A percentile compares a stretch with the other conserved stretches of the same genome.
These are phyloP conservation scores for Beta corolliflora DNA, from an alignment of 179 eudicot species.

Conservation along the genomic window DNA sequence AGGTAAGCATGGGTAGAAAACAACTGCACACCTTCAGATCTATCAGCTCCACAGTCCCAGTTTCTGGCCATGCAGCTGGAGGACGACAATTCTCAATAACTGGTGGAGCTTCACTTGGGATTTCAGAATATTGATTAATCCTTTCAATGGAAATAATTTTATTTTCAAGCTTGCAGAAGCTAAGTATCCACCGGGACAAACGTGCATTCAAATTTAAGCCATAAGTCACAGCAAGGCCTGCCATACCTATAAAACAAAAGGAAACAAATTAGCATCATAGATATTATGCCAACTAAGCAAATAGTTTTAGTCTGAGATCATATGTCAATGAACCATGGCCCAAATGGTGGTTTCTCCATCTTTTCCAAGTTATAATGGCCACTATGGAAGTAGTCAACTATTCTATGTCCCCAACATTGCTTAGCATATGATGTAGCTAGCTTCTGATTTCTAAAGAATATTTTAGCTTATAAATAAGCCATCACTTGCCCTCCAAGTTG, in stretches of 20 bases:
- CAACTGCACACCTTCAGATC: slow-evolving; percentile 65
- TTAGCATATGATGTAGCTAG: neutral
- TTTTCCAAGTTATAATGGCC: neutral
- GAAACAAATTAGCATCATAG: slow-evolving; percentile 29
- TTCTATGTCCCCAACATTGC: neutral
- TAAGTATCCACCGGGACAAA: slow-evolving; percentile 93
- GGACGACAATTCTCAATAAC: slow-evolving; percentile 77
- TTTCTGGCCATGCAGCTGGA: slow-evolving; percentile 81
- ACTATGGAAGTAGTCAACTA: neutral
- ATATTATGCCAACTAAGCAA: neutral
- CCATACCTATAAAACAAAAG: slow-evolving; percentile 69
- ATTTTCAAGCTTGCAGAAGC: slow-evolving; percentile 99
- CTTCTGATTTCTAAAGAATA: neutral
- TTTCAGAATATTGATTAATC: slow-evolving; percentile 86
- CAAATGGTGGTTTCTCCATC: neutral
- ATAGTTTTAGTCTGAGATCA: neutral
- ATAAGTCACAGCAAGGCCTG: slow-evolving; percentile 97
- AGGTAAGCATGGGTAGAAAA: neutral
- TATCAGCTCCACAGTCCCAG: slow-evolving; percentile 76
- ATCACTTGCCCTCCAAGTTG: neutral
- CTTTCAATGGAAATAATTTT: slow-evolving; percentile 95
- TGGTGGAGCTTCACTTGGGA: slow-evolving; percentile 90
- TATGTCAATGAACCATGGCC: neutral
- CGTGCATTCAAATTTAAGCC: slow-evolving; percentile 95
- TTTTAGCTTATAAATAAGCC: neutral